These are phyloP conservation scores for Syzygium jambos DNA, from an alignment of 345 rosid species.

Conservation along the genomic window DNA sequence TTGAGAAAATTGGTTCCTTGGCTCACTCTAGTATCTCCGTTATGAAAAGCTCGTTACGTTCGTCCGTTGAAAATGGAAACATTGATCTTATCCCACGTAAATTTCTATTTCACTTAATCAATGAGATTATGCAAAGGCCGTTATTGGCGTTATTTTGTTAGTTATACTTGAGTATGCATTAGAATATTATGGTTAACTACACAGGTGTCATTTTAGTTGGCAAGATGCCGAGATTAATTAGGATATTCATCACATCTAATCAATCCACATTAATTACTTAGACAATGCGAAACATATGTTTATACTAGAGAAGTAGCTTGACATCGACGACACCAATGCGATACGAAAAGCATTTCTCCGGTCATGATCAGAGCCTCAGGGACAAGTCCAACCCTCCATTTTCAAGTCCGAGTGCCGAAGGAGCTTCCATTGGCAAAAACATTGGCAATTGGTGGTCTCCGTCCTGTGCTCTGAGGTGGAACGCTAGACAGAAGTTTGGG, in stretches of 20 bases:
- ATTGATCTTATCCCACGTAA: too few species aligned
- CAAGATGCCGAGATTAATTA: background rate
- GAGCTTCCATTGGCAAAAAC: background rate
- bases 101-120: too few species aligned
- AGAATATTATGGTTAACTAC: background rate
- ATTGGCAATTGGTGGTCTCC: background rate
- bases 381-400: background rate
- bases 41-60: fast-evolving
- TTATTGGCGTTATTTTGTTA: background rate
- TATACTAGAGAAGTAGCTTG: too few species aligned
- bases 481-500: background rate
- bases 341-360: background rate
- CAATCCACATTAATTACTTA: background rate
- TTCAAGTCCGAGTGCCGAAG: background rate
- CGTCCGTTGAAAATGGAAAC: too few species aligned
- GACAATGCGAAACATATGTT: background rate
- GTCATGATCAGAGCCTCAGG: background rate
- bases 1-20: fast-evolving
- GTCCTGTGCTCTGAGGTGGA: background rate
- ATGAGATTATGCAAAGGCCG: too few species aligned
- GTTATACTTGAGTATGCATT: background rate
- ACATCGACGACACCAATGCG: background rate
- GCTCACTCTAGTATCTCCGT: background rate
- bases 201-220: background rate
- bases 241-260: background rate